Percentiles rank a stretch among this genome's conserved stretches.
Evolutionary conservation across 192 early-diverging fungal genomes (phyloP).

Genomic region (Linnemannia elongata): DNA sequence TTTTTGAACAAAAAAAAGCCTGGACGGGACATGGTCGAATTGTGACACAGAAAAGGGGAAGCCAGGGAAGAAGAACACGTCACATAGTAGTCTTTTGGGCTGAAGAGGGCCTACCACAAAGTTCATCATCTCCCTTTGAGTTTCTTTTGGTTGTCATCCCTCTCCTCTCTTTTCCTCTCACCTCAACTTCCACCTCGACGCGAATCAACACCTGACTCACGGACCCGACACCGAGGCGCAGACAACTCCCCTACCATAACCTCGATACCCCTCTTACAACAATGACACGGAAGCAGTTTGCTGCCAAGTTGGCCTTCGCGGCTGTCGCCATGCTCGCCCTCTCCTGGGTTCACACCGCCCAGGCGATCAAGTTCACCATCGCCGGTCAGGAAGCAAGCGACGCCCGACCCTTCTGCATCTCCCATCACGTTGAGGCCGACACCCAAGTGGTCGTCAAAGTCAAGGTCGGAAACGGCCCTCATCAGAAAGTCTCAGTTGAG

Average conservation of each 20-base stretch:
- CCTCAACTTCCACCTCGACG: background rate
- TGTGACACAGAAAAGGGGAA: background rate
- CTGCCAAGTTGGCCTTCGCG: conserved; percentile 13
- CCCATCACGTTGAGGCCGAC: conserved; percentile 80
- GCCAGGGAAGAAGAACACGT: background rate
- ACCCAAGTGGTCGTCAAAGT: conserved; percentile 79
- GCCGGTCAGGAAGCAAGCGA: conserved; percentile 60
- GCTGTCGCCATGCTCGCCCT: conserved; percentile 35
- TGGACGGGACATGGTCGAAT: background rate
- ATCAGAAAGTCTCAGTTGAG: conserved; percentile 79
- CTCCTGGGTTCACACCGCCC: conserved; percentile 24
- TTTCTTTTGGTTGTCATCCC: background rate
- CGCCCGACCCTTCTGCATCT: conserved; percentile 74
- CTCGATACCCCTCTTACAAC: background rate
- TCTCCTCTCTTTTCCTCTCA: background rate
- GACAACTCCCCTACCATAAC: background rate
- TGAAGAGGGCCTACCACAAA: background rate
- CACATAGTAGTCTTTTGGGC: background rate
- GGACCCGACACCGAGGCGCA: background rate
- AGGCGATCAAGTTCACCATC: conserved; percentile 88
- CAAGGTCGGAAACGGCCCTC: conserved; percentile 77
- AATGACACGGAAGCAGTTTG: conserved; percentile 37
- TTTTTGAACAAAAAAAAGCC: background rate
- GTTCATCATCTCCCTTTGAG: background rate
- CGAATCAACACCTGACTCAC: background rate